phyloP scores from a whole-genome alignment of 2,329 filamentous ascomycete species.

The Neocucurbitaria cava region DNA sequence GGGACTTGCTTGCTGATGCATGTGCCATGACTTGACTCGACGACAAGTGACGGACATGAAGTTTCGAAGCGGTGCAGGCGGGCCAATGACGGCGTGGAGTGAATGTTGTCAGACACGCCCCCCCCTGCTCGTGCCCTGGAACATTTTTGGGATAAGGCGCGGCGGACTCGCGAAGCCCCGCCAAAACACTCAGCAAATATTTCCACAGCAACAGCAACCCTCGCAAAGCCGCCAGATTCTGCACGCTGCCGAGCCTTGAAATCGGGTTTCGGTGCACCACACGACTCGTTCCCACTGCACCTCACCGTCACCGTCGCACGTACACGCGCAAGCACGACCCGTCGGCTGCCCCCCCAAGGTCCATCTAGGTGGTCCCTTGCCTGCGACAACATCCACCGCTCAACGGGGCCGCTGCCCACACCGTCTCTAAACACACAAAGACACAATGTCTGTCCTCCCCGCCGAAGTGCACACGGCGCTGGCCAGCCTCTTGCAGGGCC shows the following conservation, averaged over 20 bases:
- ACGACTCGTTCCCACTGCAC: slow-evolving; percentile 1
- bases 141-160: slow-evolving; percentile 18
- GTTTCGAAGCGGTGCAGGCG: background rate
- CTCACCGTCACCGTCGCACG: slow-evolving; percentile 3
- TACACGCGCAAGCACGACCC: background rate
- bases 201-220: slow-evolving; percentile 24
- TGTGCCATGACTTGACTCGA: too few species aligned
- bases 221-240: background rate
- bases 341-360: background rate
- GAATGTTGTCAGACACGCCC: slow-evolving; percentile 3
- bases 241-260: slow-evolving; percentile 5
- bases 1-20: too few species aligned
- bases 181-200: slow-evolving; percentile 23
- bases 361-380: slow-evolving; percentile 4
- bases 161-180: slow-evolving; percentile 21
- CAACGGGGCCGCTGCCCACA: slow-evolving; percentile 28
- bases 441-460: slow-evolving; percentile 81
- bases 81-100: slow-evolving; percentile 14
- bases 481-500: slow-evolving; percentile 81
- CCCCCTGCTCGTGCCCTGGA: slow-evolving; percentile 14
- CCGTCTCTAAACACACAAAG: slow-evolving; percentile 15
- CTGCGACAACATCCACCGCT: slow-evolving; percentile 13
- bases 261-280: background rate
- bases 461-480: slow-evolving; percentile 85
- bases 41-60: background rate